Base-by-base conservation (phyloP, 371 early-diverging fungal species). In the Entomophthora muscae region DNA sequence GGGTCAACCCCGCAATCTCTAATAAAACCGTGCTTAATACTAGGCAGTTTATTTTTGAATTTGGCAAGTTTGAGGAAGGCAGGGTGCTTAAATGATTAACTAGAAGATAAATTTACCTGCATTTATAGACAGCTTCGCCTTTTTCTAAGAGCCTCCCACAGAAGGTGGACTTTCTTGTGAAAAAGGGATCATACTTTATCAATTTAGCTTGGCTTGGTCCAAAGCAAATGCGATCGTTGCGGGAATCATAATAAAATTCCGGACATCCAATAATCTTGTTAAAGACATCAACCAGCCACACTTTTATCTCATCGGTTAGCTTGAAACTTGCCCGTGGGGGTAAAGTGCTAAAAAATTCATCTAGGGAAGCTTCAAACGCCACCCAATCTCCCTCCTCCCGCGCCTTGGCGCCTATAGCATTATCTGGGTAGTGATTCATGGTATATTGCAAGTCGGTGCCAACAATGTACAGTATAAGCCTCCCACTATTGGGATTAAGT, bases 1-100 rank as follows among this genome's bases (percentile, higher is more conserved):
- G 85, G 89, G 71, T 98, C 98, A 28, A 94, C 67, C 7, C 86
- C 91, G 70, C 98, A 97, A 58, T 82, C 86, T 66, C 93, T 92
- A 74, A 53, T 62, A n/a, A n/a, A n/a, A n/a, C n/a, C n/a, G n/a
- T n/a, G n/a, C n/a, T n/a, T n/a, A n/a, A n/a, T n/a, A n/a, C n/a
- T n/a, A n/a, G n/a, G n/a, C n/a, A n/a, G n/a, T n/a, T n/a, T n/a
- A n/a, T n/a, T n/a, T n/a, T n/a, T n/a, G n/a, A n/a, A n/a, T n/a
- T n/a, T n/a, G n/a, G n/a, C n/a, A n/a, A n/a, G n/a, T n/a, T n/a
- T n/a, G n/a, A n/a, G n/a, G n/a, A n/a, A n/a, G n/a, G n/a, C n/a
- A n/a, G n/a, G n/a, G n/a, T n/a, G n/a, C n/a, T n/a, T n/a, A n/a
- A n/a, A n/a, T n/a, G n/a, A n/a, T n/a, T n/a, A n/a, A n/a, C n/a